Percentiles rank a stretch among this genome's conserved stretches.
Evolutionary conservation across 257 asterid genomes (phyloP).

Genomic region (Capsicum pubescens): DNA sequence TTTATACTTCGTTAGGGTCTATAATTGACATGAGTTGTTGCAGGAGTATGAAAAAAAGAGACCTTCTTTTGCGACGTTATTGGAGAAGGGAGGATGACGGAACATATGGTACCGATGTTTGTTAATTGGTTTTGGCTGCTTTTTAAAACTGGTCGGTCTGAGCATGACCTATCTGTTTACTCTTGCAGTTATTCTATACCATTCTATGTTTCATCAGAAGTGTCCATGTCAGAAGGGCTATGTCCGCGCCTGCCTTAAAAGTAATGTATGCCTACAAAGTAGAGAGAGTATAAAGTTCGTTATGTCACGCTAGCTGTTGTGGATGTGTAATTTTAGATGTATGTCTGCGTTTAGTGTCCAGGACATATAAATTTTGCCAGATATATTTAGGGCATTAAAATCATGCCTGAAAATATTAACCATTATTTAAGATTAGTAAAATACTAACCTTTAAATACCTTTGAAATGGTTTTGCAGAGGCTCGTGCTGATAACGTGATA

Average conservation of each 20-base stretch:
- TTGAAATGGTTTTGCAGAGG: too few relatives aligned
- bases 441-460: too few relatives aligned
- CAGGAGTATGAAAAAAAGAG: slow-evolving; percentile 96
- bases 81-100: slow-evolving; percentile 99
- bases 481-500: too few relatives aligned
- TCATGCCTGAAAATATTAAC: too few relatives aligned
- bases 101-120: slow-evolving; percentile 72
- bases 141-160: slow-evolving; percentile 14
- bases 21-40: slow-evolving; percentile 35
- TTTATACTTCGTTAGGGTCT: background rate
- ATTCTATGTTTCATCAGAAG: slow-evolving; percentile 81
- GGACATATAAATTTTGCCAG: too few relatives aligned
- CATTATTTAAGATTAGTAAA: too few relatives aligned
- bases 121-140: slow-evolving; percentile 17
- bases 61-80: slow-evolving; percentile 86
- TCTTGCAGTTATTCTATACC: slow-evolving; percentile 35
- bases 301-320: background rate
- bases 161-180: slow-evolving; percentile 6
- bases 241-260: slow-evolving; percentile 99
- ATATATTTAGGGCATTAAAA: too few relatives aligned
- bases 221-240: slow-evolving; percentile 82
- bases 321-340: slow-evolving; percentile 6
- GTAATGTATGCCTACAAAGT: slow-evolving; percentile 75
- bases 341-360: too few relatives aligned
- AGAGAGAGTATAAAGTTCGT: slow-evolving; percentile 16